Evolutionary conservation across 768 basidiomycete genomes (phyloP), one percentile per base, ranked within the genome.

Genomic region (Mycena albidolilacea): DNA sequence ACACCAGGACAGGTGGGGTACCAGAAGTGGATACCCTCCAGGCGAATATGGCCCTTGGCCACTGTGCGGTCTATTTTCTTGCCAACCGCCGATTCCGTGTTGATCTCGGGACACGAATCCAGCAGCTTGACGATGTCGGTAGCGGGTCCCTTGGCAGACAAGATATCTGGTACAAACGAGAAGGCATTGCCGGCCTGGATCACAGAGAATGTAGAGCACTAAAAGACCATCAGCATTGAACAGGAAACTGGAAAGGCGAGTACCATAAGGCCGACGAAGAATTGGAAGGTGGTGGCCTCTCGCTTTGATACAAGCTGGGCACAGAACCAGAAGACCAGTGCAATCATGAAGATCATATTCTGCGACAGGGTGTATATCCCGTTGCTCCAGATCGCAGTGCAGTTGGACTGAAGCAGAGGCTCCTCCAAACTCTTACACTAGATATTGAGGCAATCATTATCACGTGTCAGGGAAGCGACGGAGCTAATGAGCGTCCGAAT

Each of bases 161-260:
- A 17, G 52, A 64, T 39, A 52, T 37, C 11, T n/a, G n/a, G 96
- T 1, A 97, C 96, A 78, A 95, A 94, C 7, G 89, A 86, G 81
- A 95, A 95, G 50, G 93, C 89, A 75, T 93, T 95, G 66, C 95
- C 95, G 57, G 95, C 96, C 84, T 97, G 95, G 67, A 96, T 94
- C 15, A 94, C 88, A 57, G 93, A 90, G 78, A 95, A 95, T 6
- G 89, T 90, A 9, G 92, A 90, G 75, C 88, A 88, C 94, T 95
- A 77, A 62, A 6, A 35, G 19, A 23, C 19, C 7, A 7, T 37
- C 77, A 65, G 58, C 19, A 58, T 60, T 41, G 21, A 46, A 11
- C 7, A 37, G 48, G 37, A 23, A 19, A 39, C 72, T 4, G 23
- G 64, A 57, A 15, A 21, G 8, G 7, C 38, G 79, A 88, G 62